Evolutionary conservation across 805 yeast genomes (phyloP).

Genomic region (Candida wancherniae): DNA sequence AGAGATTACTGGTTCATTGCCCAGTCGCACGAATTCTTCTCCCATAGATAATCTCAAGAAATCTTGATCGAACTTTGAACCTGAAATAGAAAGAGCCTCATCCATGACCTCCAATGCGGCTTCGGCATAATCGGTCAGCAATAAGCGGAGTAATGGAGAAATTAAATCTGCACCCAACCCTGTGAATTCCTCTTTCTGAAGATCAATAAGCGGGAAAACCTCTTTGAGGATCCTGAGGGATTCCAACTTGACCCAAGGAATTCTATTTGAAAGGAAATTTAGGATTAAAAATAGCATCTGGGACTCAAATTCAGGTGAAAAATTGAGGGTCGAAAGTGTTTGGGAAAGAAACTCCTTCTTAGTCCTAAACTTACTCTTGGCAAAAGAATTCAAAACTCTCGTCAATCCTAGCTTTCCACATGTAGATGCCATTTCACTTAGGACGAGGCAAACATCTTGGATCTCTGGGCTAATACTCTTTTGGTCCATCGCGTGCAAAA

Average conservation of each 20-base stretch:
- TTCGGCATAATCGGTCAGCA: slow-evolving; percentile 81
- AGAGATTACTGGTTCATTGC: slow-evolving; percentile 80
- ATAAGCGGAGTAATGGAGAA: slow-evolving; percentile 77
- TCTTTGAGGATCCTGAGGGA: slow-evolving; percentile 71
- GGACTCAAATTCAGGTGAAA: slow-evolving; percentile 72
- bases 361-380: slow-evolving; percentile 79
- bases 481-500: slow-evolving; percentile 69
- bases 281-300: slow-evolving; percentile 69
- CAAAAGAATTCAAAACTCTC: slow-evolving; percentile 68
- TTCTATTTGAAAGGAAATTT: slow-evolving; percentile 74
- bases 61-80: slow-evolving; percentile 86
- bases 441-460: slow-evolving; percentile 36
- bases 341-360: slow-evolving; percentile 86
- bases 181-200: slow-evolving; percentile 69
- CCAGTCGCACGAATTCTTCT: slow-evolving; percentile 68
- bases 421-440: slow-evolving; percentile 58
- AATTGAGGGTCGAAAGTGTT: slow-evolving; percentile 65
- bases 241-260: slow-evolving; percentile 75
- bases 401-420: slow-evolving; percentile 56
- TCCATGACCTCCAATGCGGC: slow-evolving; percentile 88
- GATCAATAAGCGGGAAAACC: slow-evolving; percentile 71
- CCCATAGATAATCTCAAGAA: slow-evolving; percentile 90
- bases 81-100: slow-evolving; percentile 78
- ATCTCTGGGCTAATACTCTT: slow-evolving; percentile 45
- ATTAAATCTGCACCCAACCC: slow-evolving; percentile 95